phyloP scores from a whole-genome alignment of 2,329 filamentous ascomycete species.

The Ascosphaera aggregata region DNA sequence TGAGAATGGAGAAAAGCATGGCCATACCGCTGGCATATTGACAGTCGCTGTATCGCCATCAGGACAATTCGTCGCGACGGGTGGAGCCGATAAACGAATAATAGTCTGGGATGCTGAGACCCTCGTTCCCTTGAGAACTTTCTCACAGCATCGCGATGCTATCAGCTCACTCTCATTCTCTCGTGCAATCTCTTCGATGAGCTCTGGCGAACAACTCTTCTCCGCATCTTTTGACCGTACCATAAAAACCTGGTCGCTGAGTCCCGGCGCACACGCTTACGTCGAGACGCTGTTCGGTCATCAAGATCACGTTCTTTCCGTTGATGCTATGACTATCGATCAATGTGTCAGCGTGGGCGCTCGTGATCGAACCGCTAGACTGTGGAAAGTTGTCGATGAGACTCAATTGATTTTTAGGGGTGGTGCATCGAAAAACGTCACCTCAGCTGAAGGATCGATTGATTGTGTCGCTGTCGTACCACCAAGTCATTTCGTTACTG shows the following conservation, averaged over 20 bases:
- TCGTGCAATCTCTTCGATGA: slow-evolving; percentile 37
- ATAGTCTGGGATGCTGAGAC: slow-evolving; percentile 72
- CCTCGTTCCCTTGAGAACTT: slow-evolving; percentile 56
- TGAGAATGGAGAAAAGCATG: slow-evolving; percentile 28
- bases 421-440: slow-evolving; percentile 29
- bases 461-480: slow-evolving; percentile 81
- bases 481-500: slow-evolving; percentile 80
- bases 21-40: slow-evolving; percentile 61
- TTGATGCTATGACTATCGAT: slow-evolving; percentile 65
- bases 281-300: slow-evolving; percentile 92
- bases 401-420: slow-evolving; percentile 88
- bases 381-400: slow-evolving; percentile 95
- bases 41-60: slow-evolving; percentile 71
- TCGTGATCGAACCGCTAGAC: slow-evolving; percentile 67
- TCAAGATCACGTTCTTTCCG: slow-evolving; percentile 69
- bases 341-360: slow-evolving; percentile 79
- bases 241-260: slow-evolving; percentile 80
- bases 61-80: slow-evolving; percentile 76
- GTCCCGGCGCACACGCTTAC: slow-evolving; percentile 61
- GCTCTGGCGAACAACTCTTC: slow-evolving; percentile 59
- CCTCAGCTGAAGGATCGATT: slow-evolving; percentile 56
- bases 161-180: slow-evolving; percentile 72
- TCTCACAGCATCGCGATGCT: slow-evolving; percentile 77
- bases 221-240: slow-evolving; percentile 78
- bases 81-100: slow-evolving; percentile 60